These are phyloP conservation scores for Calycina herbarum DNA, from an alignment of 2,329 filamentous ascomycete genomes.

Conservation along the genomic window DNA sequence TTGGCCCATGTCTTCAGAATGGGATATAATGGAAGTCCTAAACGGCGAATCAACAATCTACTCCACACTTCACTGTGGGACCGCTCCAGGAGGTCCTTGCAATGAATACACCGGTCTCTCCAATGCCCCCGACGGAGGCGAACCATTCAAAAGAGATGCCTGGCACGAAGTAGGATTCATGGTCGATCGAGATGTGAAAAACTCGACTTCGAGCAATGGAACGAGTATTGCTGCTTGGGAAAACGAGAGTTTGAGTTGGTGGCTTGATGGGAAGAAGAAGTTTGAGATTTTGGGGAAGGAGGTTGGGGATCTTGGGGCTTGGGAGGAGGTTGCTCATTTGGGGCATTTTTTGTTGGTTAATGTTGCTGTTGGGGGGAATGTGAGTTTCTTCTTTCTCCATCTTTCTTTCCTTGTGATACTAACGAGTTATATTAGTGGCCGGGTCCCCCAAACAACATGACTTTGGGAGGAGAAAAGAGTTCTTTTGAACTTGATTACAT, in stretches of 20 bases:
- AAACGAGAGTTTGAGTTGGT: constrained; percentile 41
- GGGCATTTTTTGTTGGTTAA: constrained; percentile 42
- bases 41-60: constrained; percentile 42
- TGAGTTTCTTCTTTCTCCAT: background rate
- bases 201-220: background rate
- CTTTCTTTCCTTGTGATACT: background rate
- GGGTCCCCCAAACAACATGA: constrained; percentile 39
- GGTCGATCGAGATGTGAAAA: constrained; percentile 36
- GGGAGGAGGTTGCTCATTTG: constrained; percentile 37
- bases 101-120: constrained; percentile 42
- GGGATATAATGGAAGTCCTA: constrained; percentile 47
- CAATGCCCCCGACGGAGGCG: background rate
- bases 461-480: constrained; percentile 37
- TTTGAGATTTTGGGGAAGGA: constrained; percentile 34
- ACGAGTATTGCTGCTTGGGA: constrained; percentile 11
- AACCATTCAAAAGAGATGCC: constrained; percentile 8
- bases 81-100: constrained; percentile 43
- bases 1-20: constrained; percentile 47
- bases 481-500: constrained; percentile 45
- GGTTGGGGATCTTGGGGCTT: constrained; percentile 34
- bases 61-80: constrained; percentile 46
- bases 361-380: constrained; percentile 42
- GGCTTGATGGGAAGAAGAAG: constrained; percentile 36
- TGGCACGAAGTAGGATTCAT: constrained; percentile 40
- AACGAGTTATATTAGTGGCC: constrained; percentile 22